A percentile compares a stretch with the other conserved stretches of the same genome.
phyloP scores from a whole-genome alignment of 2,329 filamentous ascomycete genomes.

The Trichoderma sp. region DNA sequence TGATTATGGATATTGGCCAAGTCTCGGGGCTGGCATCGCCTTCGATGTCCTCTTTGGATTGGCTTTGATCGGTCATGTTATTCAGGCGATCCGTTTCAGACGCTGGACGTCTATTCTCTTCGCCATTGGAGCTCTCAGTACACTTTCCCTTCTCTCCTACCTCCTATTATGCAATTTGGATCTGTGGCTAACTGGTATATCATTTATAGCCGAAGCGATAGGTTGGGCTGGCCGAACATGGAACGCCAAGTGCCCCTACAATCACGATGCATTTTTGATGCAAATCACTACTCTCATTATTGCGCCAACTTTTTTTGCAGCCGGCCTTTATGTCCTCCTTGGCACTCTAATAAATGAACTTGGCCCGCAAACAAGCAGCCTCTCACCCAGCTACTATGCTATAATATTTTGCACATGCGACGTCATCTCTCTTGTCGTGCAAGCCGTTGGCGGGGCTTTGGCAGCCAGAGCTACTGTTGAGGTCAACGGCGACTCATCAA shows the following conservation, averaged over 20 bases:
- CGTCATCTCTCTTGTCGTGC: conserved; percentile 6
- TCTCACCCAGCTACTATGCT: conserved; percentile 25
- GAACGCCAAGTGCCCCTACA: conserved; percentile 49
- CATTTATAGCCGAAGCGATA: conserved; percentile 36
- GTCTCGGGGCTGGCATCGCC: neutral
- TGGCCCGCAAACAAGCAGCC: conserved; percentile 32
- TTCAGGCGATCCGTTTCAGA: neutral
- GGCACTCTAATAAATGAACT: conserved; percentile 45
- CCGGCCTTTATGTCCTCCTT: conserved; percentile 49
- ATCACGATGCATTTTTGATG: conserved; percentile 47
- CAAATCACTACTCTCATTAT: conserved; percentile 48
- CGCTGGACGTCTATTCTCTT: neutral
- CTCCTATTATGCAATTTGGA: no score
- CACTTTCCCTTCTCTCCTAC: neutral
- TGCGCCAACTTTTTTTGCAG: conserved; percentile 50
- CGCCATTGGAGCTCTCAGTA: neutral
- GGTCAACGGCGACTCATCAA: neutral
- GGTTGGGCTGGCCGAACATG: conserved; percentile 50
- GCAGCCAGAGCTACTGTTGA: neutral
- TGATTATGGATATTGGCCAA: neutral
- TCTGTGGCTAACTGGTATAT: neutral
- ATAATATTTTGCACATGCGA: conserved; percentile 28
- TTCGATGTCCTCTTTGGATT: neutral
- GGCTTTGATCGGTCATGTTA: neutral
- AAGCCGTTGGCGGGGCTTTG: conserved; percentile 2